phyloP scores from a whole-genome alignment of 1,284 basidiomycete species.

The Apiotrichum porosum region DNA sequence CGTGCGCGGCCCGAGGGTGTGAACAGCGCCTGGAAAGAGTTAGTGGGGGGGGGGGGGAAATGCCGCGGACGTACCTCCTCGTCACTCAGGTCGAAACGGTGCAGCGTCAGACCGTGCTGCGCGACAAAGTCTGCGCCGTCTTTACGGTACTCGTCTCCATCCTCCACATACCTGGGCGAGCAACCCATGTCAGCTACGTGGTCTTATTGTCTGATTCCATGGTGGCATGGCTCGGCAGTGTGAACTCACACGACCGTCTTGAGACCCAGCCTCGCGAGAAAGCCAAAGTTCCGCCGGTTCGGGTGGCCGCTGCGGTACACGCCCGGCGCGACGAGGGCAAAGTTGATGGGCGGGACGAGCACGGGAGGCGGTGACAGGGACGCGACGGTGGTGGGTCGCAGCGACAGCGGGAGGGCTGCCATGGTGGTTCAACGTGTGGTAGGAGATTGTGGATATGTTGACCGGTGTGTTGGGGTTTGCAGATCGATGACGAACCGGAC shows the following conservation, averaged over 20 bases:
- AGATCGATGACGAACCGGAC: too few species aligned
- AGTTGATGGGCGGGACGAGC: constrained; percentile 50
- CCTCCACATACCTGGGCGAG: constrained; percentile 44
- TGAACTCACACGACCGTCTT: constrained; percentile 45
- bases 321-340: constrained; percentile 45
- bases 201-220: too few species aligned
- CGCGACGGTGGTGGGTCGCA: constrained; percentile 9
- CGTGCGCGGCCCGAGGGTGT: constrained; percentile 12
- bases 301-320: constrained; percentile 48
- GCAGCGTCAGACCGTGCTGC: constrained; percentile 22
- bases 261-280: constrained; percentile 40
- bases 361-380: constrained; percentile 19
- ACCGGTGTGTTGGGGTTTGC: too few species aligned
- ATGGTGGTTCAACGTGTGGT: constrained; percentile 1
- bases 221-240: too few species aligned
- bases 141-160: constrained; percentile 34
- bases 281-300: constrained; percentile 46
- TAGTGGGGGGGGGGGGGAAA: not conserved
- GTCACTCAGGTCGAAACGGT: constrained; percentile 35
- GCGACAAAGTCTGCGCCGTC: constrained; percentile 39
- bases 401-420: constrained; percentile 11
- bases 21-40: constrained; percentile 24
- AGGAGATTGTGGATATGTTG: not conserved
- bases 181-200: too few species aligned
- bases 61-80: constrained; percentile 18